Conservation (phyloP, 2,329 filamentous ascomycete species). For the Corniculantispora saksenae region DNA sequence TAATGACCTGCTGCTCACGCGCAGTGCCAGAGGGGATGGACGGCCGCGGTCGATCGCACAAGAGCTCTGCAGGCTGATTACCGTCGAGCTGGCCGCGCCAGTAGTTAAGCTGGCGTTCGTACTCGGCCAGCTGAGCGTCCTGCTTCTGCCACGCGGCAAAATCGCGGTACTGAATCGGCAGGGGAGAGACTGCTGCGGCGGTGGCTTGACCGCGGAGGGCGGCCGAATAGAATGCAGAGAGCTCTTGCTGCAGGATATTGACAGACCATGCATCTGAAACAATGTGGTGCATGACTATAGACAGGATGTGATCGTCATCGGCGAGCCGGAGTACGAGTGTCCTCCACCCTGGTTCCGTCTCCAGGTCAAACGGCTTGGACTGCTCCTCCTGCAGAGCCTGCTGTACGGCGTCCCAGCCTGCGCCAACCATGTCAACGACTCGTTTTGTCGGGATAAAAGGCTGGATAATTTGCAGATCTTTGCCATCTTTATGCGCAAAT, state of each 20-base stretch:
- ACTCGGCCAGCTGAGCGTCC: conserved; percentile 6
- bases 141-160: conserved; percentile 26
- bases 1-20: too few relatives aligned
- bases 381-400: conserved; percentile 20
- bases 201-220: conserved; percentile 21
- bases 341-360: conserved; percentile 26
- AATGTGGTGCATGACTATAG: conserved; percentile 17
- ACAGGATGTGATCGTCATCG: conserved; percentile 22
- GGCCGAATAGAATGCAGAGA: conserved; percentile 22
- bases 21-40: too few relatives aligned
- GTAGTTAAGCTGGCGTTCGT: conserved; percentile 24
- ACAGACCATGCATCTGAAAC: conserved; percentile 15
- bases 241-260: conserved; percentile 19
- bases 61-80: too few relatives aligned
- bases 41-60: too few relatives aligned
- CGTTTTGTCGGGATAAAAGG: not conserved
- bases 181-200: conserved; percentile 18
- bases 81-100: conserved; percentile 21
- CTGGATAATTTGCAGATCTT: conserved; percentile 4
- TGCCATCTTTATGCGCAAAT: not conserved
- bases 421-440: not conserved
- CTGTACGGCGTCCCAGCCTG: not conserved
- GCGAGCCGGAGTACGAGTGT: conserved; percentile 19
- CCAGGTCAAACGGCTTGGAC: conserved; percentile 25
- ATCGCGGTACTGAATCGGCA: conserved; percentile 30